Evolutionary conservation across 495 filamentous ascomycete genomes (phyloP), one percentile per base, ranked within the genome.

Genomic region (Collariella sp.): DNA sequence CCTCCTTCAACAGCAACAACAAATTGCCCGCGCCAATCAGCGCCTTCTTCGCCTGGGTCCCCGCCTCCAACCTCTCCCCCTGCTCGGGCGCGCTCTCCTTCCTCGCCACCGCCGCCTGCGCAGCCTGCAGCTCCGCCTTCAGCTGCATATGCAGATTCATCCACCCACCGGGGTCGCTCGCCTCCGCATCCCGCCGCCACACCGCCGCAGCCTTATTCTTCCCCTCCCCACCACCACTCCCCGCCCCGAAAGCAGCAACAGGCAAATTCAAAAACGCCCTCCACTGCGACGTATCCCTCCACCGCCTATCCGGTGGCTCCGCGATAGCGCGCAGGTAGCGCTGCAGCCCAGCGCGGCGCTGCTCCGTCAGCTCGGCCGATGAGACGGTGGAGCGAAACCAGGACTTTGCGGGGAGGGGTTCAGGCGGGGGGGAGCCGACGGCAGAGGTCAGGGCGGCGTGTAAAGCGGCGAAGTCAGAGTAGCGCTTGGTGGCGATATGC

Each of bases 401-500:
- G 38, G 87, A 83, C 68, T 96, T 97, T 12, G 72, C 62, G 13
- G 91, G 91, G 7, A 95, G 76, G 2, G 88, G 72, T 10, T 70
- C 69, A 23, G 91, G 85, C 24, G 76, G 72, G 34, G 76, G 60
- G 13, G 71, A 35, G 67, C 82, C 82, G 45, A 84, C 81, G 60
- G 83, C 75, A 53, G 78, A 70, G 60, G 74, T 75, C 9, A 98
- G 81, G 22, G 79, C 60, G n/a, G 67, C 61, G 75, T 98, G 83
- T 52, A 98, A 84, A 55, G 79, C 67, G 43, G 76, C 72, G 72
- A 98, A 97, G 67, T 97, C 94, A 50, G 85, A 91, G 79, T 96
- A 98, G 62, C 93, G 89, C 71, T 96, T 96, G 57, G 85, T 82
- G 56, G 96, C 77, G 63, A 84, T 86, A 66, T 89, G 88, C 49